Evolutionary conservation across 1,284 basidiomycete genomes (phyloP).

Genomic region (Tetrapyrgos nigripes): DNA sequence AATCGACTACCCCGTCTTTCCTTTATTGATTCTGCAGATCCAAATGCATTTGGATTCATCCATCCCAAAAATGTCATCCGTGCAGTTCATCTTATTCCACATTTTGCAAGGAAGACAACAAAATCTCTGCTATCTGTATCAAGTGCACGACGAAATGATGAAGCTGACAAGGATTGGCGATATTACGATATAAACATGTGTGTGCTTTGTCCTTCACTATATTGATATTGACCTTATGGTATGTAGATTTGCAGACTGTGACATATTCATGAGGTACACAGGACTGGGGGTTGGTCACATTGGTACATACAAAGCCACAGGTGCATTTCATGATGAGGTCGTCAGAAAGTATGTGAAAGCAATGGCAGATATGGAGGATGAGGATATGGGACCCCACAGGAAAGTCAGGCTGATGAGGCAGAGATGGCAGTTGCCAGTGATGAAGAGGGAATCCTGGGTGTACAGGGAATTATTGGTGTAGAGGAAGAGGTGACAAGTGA

Average conservation of each 20-base stretch:
- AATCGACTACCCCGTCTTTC: background rate
- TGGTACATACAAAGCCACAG: background rate
- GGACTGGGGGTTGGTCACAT: constrained; percentile 17
- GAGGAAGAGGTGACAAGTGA: background rate
- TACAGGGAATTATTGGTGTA: background rate
- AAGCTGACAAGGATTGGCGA: constrained; percentile 19
- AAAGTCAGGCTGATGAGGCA: background rate
- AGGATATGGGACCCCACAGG: too few relatives aligned
- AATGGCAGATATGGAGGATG: too few relatives aligned
- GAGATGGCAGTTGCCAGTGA: background rate
- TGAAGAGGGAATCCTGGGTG: background rate
- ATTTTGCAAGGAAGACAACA: constrained; percentile 18
- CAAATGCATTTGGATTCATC: constrained; percentile 10
- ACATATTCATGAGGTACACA: constrained; percentile 16
- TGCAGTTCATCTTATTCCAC: constrained; percentile 20
- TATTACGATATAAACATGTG: constrained; percentile 21
- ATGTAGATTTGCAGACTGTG: constrained; percentile 16
- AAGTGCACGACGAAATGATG: constrained; percentile 7
- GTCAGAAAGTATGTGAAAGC: background rate
- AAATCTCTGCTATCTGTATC: constrained; percentile 3
- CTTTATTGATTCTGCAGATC: background rate
- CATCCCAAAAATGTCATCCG: constrained; percentile 24
- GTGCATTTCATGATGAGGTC: background rate
- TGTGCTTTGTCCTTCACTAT: constrained; percentile 5
- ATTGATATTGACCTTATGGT: background rate